Conservation (phyloP, 2,329 filamentous ascomycete species). For the Botrytis aclada region DNA sequence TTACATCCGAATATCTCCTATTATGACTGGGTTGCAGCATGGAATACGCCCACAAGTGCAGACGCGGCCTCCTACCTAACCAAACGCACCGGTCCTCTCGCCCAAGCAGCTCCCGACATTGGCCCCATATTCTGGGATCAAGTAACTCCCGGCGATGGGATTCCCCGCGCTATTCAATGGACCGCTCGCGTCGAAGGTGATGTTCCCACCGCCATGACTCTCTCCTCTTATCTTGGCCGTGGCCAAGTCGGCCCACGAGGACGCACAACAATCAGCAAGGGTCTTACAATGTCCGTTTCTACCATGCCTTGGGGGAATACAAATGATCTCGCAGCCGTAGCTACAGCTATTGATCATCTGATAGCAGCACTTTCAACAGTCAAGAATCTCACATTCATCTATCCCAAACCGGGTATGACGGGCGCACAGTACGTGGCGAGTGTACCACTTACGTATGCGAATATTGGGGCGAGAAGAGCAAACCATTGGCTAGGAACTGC, state of each 20-base stretch:
- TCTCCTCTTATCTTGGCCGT: slow-evolving; percentile 62
- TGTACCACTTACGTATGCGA: slow-evolving; percentile 38
- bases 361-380: slow-evolving; percentile 52
- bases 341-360: slow-evolving; percentile 60
- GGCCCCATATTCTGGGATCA: slow-evolving; percentile 61
- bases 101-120: slow-evolving; percentile 64
- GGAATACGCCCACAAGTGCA: slow-evolving; percentile 44
- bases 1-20: slow-evolving; percentile 51
- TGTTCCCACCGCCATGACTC: slow-evolving; percentile 35
- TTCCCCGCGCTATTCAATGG: slow-evolving; percentile 62
- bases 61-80: slow-evolving; percentile 48
- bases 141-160: slow-evolving; percentile 55
- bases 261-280: slow-evolving; percentile 56
- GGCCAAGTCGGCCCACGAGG: slow-evolving; percentile 58
- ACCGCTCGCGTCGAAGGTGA: slow-evolving; percentile 59
- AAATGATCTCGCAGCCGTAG: slow-evolving; percentile 61
- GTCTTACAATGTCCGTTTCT: slow-evolving; percentile 56
- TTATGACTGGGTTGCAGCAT: slow-evolving; percentile 66
- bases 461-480: slow-evolving; percentile 30
- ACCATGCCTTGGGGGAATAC: slow-evolving; percentile 50
- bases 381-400: slow-evolving; percentile 53
- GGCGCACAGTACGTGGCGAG: slow-evolving; percentile 55
- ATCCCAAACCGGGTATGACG: slow-evolving; percentile 50
- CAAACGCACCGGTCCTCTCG: slow-evolving; percentile 56
- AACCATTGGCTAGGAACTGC: slow-evolving; percentile 51